Base-by-base conservation (phyloP, 2,329 filamentous ascomycete genomes). In the Exophiala lecanii-corni region DNA sequence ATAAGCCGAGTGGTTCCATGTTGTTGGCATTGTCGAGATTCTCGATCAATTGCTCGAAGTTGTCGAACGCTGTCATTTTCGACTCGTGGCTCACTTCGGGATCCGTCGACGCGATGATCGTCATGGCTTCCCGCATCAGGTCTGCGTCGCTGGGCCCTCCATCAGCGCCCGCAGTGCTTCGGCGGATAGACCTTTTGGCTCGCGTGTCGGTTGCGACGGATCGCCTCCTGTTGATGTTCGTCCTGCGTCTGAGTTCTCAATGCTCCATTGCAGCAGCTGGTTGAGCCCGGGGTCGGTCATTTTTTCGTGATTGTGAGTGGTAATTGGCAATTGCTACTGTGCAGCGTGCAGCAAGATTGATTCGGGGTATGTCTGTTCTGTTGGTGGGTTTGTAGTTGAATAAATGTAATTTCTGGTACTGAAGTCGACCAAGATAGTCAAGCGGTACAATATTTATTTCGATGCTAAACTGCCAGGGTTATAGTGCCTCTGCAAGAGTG, bases 21-120 rank as follows among this genome's bases (percentile, higher is more conserved):
- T 96, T 94, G 72, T 97, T 98, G 45, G 92, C 91, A 64, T 98
- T 98, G 73, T 98, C 92, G 57, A 97, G 80, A 51, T 79, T 81
- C 71, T 96, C 89, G 58, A 96, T 84, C 46, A 95, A 73, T 65
- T 94, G 87, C 70, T 95, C 89, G 51, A 96, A 84, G 69, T 96
- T 95, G 75, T 95, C 89, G 66, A 94, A 94, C 26, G 89, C 89
- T 45, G 82, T 78, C 41, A 94, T 68, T 64, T 86, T 88, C 66
- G 87, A 79, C 32, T 88, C 83, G 37, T 91, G 73, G 3, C 78
- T 76, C 43, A 84, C 70, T 43, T 83, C 75, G 6, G 79, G 69
- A 56, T 77, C 73, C 1, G 69, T 54, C 13, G 80, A 79, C 7
- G 73, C 75, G 59, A 96, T 83, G 43, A 85, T 79, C 19, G 76